A percentile compares a stretch with the other conserved stretches of the same genome.
These are phyloP conservation scores for Zymoseptoria tritici DNA, from an alignment of 2,329 filamentous ascomycete genomes.

Conservation along the genomic window DNA sequence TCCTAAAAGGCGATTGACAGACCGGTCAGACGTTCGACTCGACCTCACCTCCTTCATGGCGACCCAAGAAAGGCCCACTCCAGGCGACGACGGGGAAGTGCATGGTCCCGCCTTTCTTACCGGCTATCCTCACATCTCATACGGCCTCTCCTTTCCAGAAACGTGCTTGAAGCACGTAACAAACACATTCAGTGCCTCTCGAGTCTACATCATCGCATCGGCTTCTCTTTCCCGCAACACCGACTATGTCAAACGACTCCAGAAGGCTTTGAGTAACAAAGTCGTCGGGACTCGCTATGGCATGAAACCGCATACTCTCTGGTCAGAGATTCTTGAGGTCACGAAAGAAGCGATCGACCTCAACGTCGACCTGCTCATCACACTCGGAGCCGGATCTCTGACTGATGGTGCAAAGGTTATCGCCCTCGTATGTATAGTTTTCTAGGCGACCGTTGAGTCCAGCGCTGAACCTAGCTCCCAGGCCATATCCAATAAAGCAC, in stretches of 20 bases:
- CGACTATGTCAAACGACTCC: conserved; percentile 36
- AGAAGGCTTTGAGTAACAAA: conserved; percentile 34
- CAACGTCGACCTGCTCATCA: conserved; percentile 45
- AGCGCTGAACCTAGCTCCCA: background rate
- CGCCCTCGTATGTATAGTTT: conserved; percentile 31
- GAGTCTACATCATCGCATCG: conserved; percentile 47
- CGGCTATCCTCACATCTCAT: conserved; percentile 37
- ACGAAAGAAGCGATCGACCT: conserved; percentile 33
- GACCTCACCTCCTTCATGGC: too few relatives aligned
- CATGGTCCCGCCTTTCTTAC: conserved; percentile 1
- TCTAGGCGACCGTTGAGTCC: too few relatives aligned
- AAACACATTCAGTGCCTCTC: conserved; percentile 39
- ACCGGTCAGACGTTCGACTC: too few relatives aligned
- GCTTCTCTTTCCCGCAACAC: conserved; percentile 43
- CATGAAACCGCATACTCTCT: conserved; percentile 48
- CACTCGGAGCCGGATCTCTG: conserved; percentile 48
- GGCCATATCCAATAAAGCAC: conserved; percentile 10
- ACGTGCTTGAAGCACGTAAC: conserved; percentile 40
- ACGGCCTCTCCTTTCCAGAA: conserved; percentile 41
- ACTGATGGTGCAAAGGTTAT: conserved; percentile 51
- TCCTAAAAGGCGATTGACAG: too few relatives aligned
- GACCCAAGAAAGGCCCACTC: background rate
- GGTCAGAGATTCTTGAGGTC: conserved; percentile 46
- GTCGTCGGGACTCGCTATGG: conserved; percentile 43
- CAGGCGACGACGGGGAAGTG: conserved; percentile 3